Percentiles rank a stretch among this genome's conserved stretches.
These are phyloP conservation scores for Candolleomyces aberdarensis DNA, from an alignment of 768 basidiomycete genomes.

Conservation along the genomic window DNA sequence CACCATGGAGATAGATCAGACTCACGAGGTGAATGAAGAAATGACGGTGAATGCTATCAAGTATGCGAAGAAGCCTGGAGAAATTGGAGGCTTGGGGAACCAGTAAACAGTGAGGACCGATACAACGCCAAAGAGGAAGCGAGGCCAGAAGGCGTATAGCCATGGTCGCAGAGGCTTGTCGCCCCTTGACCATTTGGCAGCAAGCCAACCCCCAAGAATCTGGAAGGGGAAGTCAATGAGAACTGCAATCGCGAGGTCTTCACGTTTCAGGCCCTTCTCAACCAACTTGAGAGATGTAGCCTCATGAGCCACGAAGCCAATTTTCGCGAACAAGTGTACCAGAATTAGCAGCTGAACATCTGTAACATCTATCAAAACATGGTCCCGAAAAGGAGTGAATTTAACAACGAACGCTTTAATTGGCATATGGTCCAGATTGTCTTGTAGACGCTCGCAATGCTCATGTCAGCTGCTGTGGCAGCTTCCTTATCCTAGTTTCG, in stretches of 20 bases:
- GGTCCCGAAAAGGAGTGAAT: neutral
- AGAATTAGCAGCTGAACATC: slow-evolving; percentile 87
- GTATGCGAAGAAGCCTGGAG: slow-evolving; percentile 73
- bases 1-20: slow-evolving; percentile 7
- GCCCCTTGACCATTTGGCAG: slow-evolving; percentile 87
- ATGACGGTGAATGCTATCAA: slow-evolving; percentile 80
- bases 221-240: slow-evolving; percentile 98
- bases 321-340: slow-evolving; percentile 87
- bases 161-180: slow-evolving; percentile 80
- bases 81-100: slow-evolving; percentile 79
- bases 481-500: slow-evolving; percentile 65
- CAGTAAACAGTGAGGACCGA: slow-evolving; percentile 76
- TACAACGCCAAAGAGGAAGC: slow-evolving; percentile 68
- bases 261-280: slow-evolving; percentile 93
- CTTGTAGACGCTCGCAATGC: slow-evolving; percentile 84
- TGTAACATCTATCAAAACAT: slow-evolving; percentile 27
- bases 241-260: slow-evolving; percentile 94
- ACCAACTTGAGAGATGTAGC: slow-evolving; percentile 91
- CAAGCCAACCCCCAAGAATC: slow-evolving; percentile 90
- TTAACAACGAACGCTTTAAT: slow-evolving; percentile 67
- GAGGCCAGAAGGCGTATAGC: slow-evolving; percentile 89
- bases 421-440: slow-evolving; percentile 95
- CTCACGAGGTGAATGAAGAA: slow-evolving; percentile 83
- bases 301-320: slow-evolving; percentile 94
- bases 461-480: slow-evolving; percentile 79